A percentile compares a stretch with the other conserved stretches of the same genome.
These are phyloP conservation scores for Leccinum disarticulatum DNA, from an alignment of 768 basidiomycete genomes.

Conservation along the genomic window DNA sequence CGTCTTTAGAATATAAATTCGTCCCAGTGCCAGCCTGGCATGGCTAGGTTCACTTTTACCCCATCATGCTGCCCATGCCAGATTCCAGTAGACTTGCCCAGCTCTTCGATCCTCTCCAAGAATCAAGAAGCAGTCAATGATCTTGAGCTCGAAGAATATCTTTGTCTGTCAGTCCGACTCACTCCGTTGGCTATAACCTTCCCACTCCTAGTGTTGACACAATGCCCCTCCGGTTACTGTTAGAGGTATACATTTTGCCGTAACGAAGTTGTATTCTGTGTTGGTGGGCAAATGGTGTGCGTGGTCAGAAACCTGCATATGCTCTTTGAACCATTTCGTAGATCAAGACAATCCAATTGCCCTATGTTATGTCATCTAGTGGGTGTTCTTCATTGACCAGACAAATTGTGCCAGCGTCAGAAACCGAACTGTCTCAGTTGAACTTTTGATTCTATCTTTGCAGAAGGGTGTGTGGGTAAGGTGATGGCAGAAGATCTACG, in stretches of 20 bases:
- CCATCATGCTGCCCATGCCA: conserved; percentile 24
- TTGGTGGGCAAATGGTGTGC: neutral
- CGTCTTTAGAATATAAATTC: conserved; percentile 6
- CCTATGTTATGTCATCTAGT: neutral
- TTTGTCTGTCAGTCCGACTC: conserved; percentile 60
- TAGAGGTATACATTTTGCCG: conserved; percentile 6
- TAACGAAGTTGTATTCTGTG: neutral
- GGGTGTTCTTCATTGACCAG: too few relatives aligned
- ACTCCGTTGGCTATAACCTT: neutral
- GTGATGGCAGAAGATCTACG: neutral
- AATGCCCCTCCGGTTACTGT: neutral
- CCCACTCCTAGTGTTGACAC: neutral
- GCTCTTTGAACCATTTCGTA: neutral
- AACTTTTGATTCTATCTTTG: neutral
- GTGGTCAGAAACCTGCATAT: neutral
- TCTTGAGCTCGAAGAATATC: conserved; percentile 48
- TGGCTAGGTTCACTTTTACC: neutral
- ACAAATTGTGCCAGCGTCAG: neutral
- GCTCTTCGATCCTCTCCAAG: conserved; percentile 47
- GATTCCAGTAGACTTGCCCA: conserved; percentile 19
- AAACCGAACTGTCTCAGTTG: neutral
- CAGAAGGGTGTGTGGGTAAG: neutral
- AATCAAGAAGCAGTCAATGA: conserved; percentile 60
- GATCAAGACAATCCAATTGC: neutral
- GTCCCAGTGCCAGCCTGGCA: neutral